A percentile compares a stretch with the other conserved stretches of the same genome.
phyloP scores from a whole-genome alignment of 148 eudicot species.

The Vaccinium corymbosum region DNA sequence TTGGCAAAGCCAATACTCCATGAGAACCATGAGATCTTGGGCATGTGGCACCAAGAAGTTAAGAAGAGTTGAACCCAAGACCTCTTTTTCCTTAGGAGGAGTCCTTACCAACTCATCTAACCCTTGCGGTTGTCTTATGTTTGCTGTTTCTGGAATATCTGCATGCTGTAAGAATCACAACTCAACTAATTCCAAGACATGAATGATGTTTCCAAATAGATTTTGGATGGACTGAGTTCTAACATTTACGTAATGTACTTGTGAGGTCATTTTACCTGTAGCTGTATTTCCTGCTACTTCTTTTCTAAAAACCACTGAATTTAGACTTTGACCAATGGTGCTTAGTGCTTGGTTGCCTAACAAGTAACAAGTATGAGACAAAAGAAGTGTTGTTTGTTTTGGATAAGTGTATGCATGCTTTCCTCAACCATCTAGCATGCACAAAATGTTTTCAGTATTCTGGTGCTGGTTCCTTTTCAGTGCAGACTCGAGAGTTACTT shows the following conservation, averaged over 20 bases:
- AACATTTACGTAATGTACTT: not conserved
- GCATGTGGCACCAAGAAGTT: too few species aligned
- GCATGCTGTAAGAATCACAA: not conserved
- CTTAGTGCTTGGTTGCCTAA: not conserved
- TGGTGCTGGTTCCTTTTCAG: conserved; percentile 9
- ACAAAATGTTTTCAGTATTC: not conserved
- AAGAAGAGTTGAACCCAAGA: too few species aligned
- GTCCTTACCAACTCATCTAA: too few species aligned
- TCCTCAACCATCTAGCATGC: not conserved
- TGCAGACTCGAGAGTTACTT: not conserved
- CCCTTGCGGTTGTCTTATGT: not conserved
- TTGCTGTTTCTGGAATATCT: not conserved
- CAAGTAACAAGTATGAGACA: not conserved
- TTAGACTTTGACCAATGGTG: not conserved
- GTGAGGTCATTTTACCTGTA: not conserved
- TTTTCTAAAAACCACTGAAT: not conserved
- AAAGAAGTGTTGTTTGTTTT: not conserved
- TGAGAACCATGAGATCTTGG: too few species aligned
- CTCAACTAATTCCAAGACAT: not conserved
- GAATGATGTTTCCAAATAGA: not conserved
- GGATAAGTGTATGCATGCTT: not conserved
- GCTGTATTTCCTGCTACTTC: conserved; percentile 5
- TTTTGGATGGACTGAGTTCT: not conserved
- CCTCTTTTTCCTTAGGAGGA: too few species aligned
- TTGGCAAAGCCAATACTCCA: too few species aligned